These are phyloP conservation scores for Musa schizocarpa DNA, from an alignment of 176 grass and related monocot genomes.

Conservation along the genomic window DNA sequence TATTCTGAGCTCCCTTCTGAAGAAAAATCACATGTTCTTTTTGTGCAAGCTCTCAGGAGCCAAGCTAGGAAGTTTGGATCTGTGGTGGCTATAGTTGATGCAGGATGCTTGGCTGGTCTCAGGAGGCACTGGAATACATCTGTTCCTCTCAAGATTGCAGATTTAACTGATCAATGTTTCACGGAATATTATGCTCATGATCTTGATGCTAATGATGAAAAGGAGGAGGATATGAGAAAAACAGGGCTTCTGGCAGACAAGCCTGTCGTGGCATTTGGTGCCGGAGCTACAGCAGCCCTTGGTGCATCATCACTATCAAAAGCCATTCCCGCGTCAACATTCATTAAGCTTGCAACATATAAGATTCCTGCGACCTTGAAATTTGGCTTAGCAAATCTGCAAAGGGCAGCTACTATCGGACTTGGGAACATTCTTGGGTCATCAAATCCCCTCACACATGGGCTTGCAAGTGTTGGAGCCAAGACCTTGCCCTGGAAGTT, in stretches of 20 bases:
- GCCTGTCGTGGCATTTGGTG: conserved; percentile 73
- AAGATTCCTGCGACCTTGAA: conserved; percentile 64
- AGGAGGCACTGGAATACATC: conserved; percentile 14
- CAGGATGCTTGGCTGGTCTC: conserved; percentile 15
- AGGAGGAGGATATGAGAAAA: conserved; percentile 34
- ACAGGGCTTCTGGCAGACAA: conserved; percentile 59
- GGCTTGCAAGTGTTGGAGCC: conserved; percentile 35
- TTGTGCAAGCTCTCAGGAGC: conserved; percentile 24
- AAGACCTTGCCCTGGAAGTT: conserved; percentile 48
- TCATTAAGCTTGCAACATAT: conserved; percentile 65
- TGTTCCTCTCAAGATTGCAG: conserved; percentile 43
- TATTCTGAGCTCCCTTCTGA: conserved; percentile 50
- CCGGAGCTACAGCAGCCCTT: conserved; percentile 71
- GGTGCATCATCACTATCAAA: conserved; percentile 79
- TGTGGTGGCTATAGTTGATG: conserved; percentile 18
- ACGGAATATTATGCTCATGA: conserved; percentile 26
- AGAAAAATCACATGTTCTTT: conserved; percentile 75
- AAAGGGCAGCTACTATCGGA: conserved; percentile 48
- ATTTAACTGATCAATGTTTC: conserved; percentile 48
- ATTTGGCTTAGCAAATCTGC: conserved; percentile 47
- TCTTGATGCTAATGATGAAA: conserved; percentile 9
- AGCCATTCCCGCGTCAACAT: conserved; percentile 56
- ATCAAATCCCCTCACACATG: conserved; percentile 31
- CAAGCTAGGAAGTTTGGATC: conserved; percentile 18
- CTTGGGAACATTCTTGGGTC: conserved; percentile 37